phyloP scores from a whole-genome alignment of 2,329 filamentous ascomycete genomes.

The Allantophomopsis lycopodina region DNA sequence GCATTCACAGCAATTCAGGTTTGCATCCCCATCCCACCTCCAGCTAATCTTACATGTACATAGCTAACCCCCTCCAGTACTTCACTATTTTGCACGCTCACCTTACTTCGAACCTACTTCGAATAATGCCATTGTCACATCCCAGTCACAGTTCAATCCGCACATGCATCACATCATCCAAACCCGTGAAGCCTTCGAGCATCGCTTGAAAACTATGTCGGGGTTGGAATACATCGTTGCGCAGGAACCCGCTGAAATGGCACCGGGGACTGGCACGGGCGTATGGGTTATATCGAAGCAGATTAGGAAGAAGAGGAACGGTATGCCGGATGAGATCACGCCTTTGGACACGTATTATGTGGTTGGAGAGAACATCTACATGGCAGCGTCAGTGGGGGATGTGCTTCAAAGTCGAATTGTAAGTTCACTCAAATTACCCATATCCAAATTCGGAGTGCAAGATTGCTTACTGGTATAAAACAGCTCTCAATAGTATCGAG shows the following conservation, averaged over 20 bases:
- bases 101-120: constrained; percentile 56
- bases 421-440: constrained; percentile 10
- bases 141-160: constrained; percentile 47
- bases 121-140: constrained; percentile 51
- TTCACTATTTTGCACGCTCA: constrained; percentile 55
- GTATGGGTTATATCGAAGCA: constrained; percentile 62
- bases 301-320: constrained; percentile 40
- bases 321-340: constrained; percentile 42
- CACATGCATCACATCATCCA: constrained; percentile 41
- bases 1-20: constrained; percentile 43
- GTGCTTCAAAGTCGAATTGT: constrained; percentile 46
- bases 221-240: constrained; percentile 55
- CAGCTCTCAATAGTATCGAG: constrained; percentile 13
- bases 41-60: background rate
- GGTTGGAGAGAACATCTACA: constrained; percentile 52
- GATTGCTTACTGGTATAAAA: background rate
- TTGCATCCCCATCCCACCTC: constrained; percentile 1
- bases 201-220: constrained; percentile 46
- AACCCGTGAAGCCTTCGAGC: constrained; percentile 50
- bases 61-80: constrained; percentile 20
- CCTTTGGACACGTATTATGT: constrained; percentile 50
- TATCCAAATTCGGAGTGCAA: no score
- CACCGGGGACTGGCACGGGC: constrained; percentile 44
- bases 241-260: constrained; percentile 49
- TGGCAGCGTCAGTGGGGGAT: constrained; percentile 47